Evolutionary conservation across 2,329 filamentous ascomycete genomes (phyloP), one percentile per base, ranked within the genome.

Genomic region (Trichoderma oligosporum): DNA sequence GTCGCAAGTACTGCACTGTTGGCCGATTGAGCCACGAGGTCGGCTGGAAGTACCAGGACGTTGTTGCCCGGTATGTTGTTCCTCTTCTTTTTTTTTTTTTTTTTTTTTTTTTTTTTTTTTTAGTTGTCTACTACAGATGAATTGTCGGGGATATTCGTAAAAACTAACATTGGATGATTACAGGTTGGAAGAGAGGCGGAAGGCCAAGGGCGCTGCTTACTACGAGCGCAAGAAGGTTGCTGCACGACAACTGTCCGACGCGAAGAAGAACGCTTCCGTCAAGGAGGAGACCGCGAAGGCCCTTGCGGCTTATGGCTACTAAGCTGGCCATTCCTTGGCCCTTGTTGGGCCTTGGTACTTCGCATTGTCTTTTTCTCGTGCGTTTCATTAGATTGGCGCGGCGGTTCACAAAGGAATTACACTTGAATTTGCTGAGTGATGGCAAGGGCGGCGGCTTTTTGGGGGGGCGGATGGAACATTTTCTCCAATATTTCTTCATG

Each of bases 41-140:
- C 74, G 94, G 94, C 82, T 99, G 94, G 94, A 99, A 99, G 84
- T 97, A 99, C 88, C 89, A 97, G 85, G 93, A 97, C 76, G 92
- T 99, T 74, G 94, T 99, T 81, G 88, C 87, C 73, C 91, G 90
- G 92, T 97, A 82, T 73, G 91, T 88, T 61, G 31, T 54, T 36
- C 22, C 18, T 11, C n/a, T 9, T 38, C 16, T 57, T 4, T 9
- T 18, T 8, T 8, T 12, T 29, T 4, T 5, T 22, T 9, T 5
- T 18, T 7, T 22, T 38, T 18, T 57, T 4, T 9, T 18, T 8
- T 8, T 12, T 29, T 4, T 5, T 22, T 9, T 5, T 18, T 7
- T 22, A n/a, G n/a, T n/a, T n/a, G n/a, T n/a, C n/a, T n/a, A n/a
- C n/a, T n/a, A n/a, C n/a, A 47, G n/a, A 39, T 14, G 8, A 48